These are phyloP conservation scores for Withania somnifera DNA, from an alignment of 305 asterid genomes.

Conservation along the genomic window DNA sequence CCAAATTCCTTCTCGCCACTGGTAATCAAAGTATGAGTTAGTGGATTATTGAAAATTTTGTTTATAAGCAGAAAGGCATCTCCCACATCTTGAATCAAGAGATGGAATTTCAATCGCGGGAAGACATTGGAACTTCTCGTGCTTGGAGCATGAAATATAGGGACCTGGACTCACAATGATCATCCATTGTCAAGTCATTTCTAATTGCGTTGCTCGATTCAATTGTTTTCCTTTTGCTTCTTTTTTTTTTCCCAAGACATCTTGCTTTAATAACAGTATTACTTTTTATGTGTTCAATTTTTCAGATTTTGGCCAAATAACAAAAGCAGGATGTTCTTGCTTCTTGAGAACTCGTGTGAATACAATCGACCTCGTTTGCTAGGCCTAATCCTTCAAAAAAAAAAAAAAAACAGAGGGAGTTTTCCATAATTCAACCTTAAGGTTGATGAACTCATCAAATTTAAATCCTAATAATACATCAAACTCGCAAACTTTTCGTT, in stretches of 20 bases:
- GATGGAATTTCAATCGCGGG: conserved; percentile 87
- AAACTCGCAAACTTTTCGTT: neutral
- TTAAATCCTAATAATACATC: neutral
- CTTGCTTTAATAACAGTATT: neutral
- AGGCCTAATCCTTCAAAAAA: no score
- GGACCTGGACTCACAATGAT: conserved; percentile 15
- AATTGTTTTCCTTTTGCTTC: neutral
- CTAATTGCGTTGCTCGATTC: neutral
- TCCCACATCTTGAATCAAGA: conserved; percentile 78
- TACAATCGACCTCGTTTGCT: neutral
- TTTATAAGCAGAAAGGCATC: conserved; percentile 67
- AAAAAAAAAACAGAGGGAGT: no score
- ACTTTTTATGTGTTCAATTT: neutral
- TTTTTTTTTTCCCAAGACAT: no score
- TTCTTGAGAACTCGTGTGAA: conserved; percentile 81
- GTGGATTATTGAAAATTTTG: neutral
- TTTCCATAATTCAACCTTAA: no score
- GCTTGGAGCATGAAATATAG: conserved; percentile 93
- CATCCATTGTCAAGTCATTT: neutral
- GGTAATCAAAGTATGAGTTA: neutral
- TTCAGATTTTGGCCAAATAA: conserved; percentile 94
- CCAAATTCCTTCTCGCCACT: no score
- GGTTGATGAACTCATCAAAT: neutral
- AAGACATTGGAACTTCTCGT: conserved; percentile 84
- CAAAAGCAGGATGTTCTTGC: conserved; percentile 98